Evolutionary conservation across 345 rosid species (phyloP), one percentile per base, ranked within the genome.

Genomic region (Sonneratia alba): DNA sequence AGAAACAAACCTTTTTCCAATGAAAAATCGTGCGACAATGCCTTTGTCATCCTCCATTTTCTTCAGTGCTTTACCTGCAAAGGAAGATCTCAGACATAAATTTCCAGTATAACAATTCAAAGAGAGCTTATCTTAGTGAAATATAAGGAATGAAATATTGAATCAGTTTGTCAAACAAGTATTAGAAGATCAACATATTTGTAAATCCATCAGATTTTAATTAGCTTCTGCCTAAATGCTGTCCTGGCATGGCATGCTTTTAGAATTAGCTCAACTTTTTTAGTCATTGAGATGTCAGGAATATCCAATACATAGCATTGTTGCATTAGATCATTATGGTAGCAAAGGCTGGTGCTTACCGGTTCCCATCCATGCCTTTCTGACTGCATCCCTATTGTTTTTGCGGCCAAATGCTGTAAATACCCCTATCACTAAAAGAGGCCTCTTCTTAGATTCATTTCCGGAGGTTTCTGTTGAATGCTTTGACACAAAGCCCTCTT

Each of bases 291-390:
- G 36, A 70, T 55, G 38, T 49, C 47, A 51, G 22, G 4, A 18
- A 34, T 18, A 70, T 53, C 63, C 37, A 34, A 36, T 16, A 32
- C 10, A 49, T 12, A 34, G 63, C 72, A 47, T 55, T 40, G 0
- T 55, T 22, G 1, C 15, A 51, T 42, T 70, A 70, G 43, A 43
- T 57, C 73, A 56, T 13, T 13, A 11, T 22, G 43, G 36, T 70
- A 8, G 66, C 19, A 14, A 13, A 40, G 63, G 45, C 66, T 14
- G 4, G 22, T 71, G 48, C 68, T 42, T 84, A 89, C 95, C 92
- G 4, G 81, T 84, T 72, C 92, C 96, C 94, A 90, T 88, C 99
- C 98, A 92, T 61, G 99, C 92, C 85, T 89, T 89, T 18, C 98
- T 88, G 48, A 90, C 82, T 11, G 97, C 96, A 76, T 90, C 91